Conservation (phyloP, 176 grass and related monocot species). For the Lolium multiflorum region DNA sequence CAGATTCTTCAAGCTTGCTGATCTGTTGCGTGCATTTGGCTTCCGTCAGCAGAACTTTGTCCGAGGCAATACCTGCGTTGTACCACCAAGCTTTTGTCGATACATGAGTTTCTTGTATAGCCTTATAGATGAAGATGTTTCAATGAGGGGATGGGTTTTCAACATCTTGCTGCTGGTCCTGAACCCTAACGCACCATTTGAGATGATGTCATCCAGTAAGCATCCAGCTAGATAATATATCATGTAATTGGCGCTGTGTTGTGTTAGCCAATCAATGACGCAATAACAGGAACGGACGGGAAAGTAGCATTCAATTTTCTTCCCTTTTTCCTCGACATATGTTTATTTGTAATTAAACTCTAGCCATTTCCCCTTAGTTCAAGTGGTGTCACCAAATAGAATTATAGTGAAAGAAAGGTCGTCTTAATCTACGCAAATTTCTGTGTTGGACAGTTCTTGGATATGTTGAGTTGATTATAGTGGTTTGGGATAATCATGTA, state of each 20-base stretch:
- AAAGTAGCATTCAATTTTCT: constrained; percentile 34
- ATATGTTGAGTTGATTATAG: constrained; percentile 22
- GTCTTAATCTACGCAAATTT: constrained; percentile 45
- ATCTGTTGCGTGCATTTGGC: constrained; percentile 34
- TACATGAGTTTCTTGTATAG: constrained; percentile 68
- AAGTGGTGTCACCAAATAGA: constrained; percentile 43
- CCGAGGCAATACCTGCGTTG: constrained; percentile 25
- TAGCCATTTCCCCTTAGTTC: constrained; percentile 25
- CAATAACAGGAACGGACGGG: constrained; percentile 41
- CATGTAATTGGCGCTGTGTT: constrained; percentile 35
- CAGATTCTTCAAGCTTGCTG: constrained; percentile 69
- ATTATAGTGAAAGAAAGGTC: constrained; percentile 40
- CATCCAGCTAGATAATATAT: constrained; percentile 24
- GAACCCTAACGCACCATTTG: constrained; percentile 31
- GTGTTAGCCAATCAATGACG: constrained; percentile 40
- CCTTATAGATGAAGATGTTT: constrained; percentile 49
- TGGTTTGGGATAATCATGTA: constrained; percentile 1
- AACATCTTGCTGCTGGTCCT: constrained; percentile 48
- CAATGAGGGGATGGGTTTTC: constrained; percentile 35
- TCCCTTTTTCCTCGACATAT: neutral
- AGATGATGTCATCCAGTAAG: constrained; percentile 36
- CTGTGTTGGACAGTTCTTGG: constrained; percentile 27
- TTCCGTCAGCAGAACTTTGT: constrained; percentile 42
- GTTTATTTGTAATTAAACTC: constrained; percentile 60
- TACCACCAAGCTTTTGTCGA: constrained; percentile 50